These are phyloP conservation scores for Lotus japonicus DNA, from an alignment of 306 rosid species.

Conservation along the genomic window DNA sequence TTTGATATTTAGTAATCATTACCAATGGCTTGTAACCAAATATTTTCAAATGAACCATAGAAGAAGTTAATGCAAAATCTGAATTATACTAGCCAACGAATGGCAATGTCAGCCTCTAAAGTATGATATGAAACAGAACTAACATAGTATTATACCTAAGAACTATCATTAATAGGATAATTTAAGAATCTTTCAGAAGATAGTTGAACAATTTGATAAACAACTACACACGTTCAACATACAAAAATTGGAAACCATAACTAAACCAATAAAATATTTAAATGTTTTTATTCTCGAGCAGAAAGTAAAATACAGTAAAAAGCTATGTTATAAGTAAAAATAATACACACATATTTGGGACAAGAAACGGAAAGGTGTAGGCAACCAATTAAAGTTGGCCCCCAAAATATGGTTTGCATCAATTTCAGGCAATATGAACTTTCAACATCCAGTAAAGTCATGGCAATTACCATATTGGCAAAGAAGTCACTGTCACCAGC, in stretches of 20 bases:
- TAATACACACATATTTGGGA: neutral
- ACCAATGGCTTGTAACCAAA: too few relatives aligned
- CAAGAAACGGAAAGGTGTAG: neutral
- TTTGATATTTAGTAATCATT: too few relatives aligned
- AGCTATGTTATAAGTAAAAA: neutral
- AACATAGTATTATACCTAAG: neutral
- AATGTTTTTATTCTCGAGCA: neutral
- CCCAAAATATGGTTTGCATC: neutral
- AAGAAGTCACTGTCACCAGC: constrained; percentile 91
- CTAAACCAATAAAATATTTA: neutral
- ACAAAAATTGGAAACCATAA: neutral
- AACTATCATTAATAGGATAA: neutral
- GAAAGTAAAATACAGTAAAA: neutral
- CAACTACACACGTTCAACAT: neutral
- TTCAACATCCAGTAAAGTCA: neutral
- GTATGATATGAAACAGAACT: neutral
- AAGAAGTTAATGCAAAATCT: neutral
- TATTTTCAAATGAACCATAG: too few relatives aligned
- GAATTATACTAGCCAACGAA: neutral
- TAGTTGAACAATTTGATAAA: neutral
- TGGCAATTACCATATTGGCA: constrained; percentile 61
- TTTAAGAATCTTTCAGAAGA: neutral
- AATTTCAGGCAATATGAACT: neutral
- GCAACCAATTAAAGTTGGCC: neutral
- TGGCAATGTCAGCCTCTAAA: neutral